These are phyloP conservation scores for Chytridium lagenaria DNA, from an alignment of 371 early-diverging fungal genomes.

Conservation along the genomic window DNA sequence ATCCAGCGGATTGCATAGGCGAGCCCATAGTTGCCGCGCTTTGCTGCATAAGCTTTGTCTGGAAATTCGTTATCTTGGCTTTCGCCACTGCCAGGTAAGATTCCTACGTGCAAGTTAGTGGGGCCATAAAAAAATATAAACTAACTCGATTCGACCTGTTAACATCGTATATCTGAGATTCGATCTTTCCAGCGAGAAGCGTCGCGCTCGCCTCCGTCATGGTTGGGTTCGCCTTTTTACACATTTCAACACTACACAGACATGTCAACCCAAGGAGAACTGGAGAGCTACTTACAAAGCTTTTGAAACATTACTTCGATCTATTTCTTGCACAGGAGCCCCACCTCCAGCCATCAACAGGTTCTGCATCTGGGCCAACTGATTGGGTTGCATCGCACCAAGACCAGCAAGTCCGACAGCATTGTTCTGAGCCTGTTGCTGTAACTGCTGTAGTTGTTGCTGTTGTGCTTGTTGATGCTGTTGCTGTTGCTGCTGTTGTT, in stretches of 20 bases:
- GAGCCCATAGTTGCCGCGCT: constrained; percentile 9
- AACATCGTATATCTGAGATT: background rate
- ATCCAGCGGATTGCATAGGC: background rate
- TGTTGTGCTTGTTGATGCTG: constrained; percentile 3
- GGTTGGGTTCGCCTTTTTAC: constrained; percentile 2
- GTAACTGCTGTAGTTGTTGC: background rate
- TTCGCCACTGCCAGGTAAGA: background rate
- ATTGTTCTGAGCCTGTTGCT: background rate
- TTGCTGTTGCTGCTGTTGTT: background rate
- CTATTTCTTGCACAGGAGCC: background rate
- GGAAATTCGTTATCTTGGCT: background rate
- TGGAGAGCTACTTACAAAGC: background rate
- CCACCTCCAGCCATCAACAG: constrained; percentile 6
- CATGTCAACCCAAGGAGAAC: background rate
- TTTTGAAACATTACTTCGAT: background rate
- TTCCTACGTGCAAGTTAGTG: background rate
- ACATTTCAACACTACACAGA: background rate
- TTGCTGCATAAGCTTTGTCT: background rate
- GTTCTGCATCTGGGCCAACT: background rate
- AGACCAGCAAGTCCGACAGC: background rate
- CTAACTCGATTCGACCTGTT: background rate
- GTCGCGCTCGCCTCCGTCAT: background rate
- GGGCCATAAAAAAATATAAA: background rate
- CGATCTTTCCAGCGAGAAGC: constrained; percentile 7
- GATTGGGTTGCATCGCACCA: background rate